phyloP scores from a whole-genome alignment of 1,284 basidiomycete species.

The Austropuccinia psidii region DNA sequence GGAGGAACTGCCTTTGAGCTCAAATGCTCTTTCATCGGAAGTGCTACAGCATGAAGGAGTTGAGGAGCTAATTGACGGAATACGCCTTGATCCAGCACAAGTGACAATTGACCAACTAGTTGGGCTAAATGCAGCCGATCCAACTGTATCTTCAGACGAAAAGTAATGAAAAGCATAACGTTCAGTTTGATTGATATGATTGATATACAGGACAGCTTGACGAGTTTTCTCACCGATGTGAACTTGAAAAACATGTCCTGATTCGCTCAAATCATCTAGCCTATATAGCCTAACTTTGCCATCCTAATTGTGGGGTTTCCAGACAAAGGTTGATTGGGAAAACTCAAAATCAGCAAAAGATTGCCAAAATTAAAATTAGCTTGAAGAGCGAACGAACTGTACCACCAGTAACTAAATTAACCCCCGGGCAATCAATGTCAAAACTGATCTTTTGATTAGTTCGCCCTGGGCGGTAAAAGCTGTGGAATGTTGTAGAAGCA shows the following conservation, averaged over 20 bases:
- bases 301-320: neutral
- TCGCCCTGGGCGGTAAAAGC: constrained; percentile 47
- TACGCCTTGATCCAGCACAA: constrained; percentile 25
- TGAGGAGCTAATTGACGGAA: neutral
- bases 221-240: constrained; percentile 6
- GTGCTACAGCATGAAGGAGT: neutral
- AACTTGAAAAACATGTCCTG: constrained; percentile 13
- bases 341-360: neutral
- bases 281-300: constrained; percentile 29
- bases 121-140: constrained; percentile 20
- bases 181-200: neutral
- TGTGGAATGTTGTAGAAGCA: constrained; percentile 52
- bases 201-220: neutral
- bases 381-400: constrained; percentile 53
- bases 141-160: constrained; percentile 13
- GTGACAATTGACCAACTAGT: constrained; percentile 11
- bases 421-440: constrained; percentile 62
- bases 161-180: neutral
- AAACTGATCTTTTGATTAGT: constrained; percentile 73
- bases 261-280: constrained; percentile 6
- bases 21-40: neutral
- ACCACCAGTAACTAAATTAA: constrained; percentile 64
- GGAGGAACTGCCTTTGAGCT: neutral
- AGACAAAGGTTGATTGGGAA: neutral
- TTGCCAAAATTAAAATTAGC: neutral